Percentiles rank a stretch among this genome's conserved stretches.
phyloP scores from a whole-genome alignment of 2,329 filamentous ascomycete genomes.

The Fusarium dlaminii region DNA sequence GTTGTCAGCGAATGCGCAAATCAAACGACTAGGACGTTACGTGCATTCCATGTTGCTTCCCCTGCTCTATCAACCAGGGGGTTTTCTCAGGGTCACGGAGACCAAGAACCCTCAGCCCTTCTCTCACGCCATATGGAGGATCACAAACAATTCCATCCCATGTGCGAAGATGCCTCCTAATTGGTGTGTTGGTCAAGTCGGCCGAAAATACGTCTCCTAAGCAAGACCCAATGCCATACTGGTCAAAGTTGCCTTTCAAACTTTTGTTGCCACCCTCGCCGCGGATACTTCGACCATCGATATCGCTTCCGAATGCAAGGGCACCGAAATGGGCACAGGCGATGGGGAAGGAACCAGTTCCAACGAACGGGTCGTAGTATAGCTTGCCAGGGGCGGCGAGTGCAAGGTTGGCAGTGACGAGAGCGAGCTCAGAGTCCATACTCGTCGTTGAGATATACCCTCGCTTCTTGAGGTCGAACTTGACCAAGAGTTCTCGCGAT shows the following conservation, averaged over 20 bases:
- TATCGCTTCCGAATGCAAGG: constrained; percentile 85
- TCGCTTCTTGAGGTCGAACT: constrained; percentile 91
- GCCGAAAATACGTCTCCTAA: constrained; percentile 85
- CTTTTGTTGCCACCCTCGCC: constrained; percentile 69
- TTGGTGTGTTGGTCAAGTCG: constrained; percentile 87
- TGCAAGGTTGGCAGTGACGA: constrained; percentile 92
- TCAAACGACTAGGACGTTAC: constrained; percentile 41
- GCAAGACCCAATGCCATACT: constrained; percentile 75
- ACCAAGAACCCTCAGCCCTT: constrained; percentile 89
- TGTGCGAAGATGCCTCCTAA: constrained; percentile 65
- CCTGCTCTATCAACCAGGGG: constrained; percentile 72
- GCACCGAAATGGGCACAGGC: constrained; percentile 93
- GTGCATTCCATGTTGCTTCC: constrained; percentile 74
- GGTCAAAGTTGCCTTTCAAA: constrained; percentile 77
- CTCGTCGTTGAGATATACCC: constrained; percentile 95
- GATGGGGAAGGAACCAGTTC: constrained; percentile 91
- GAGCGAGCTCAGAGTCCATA: constrained; percentile 94
- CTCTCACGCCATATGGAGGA: constrained; percentile 93
- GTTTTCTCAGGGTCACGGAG: constrained; percentile 72
- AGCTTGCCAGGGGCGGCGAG: constrained; percentile 83
- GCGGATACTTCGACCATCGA: constrained; percentile 88
- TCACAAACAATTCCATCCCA: constrained; percentile 96
- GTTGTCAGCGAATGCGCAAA: constrained; percentile 19
- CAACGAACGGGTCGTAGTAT: constrained; percentile 95
- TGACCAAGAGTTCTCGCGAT: constrained; percentile 72